These are phyloP conservation scores for Phycomyces nitens DNA, from an alignment of 192 early-diverging fungal species.

Conservation along the genomic window DNA sequence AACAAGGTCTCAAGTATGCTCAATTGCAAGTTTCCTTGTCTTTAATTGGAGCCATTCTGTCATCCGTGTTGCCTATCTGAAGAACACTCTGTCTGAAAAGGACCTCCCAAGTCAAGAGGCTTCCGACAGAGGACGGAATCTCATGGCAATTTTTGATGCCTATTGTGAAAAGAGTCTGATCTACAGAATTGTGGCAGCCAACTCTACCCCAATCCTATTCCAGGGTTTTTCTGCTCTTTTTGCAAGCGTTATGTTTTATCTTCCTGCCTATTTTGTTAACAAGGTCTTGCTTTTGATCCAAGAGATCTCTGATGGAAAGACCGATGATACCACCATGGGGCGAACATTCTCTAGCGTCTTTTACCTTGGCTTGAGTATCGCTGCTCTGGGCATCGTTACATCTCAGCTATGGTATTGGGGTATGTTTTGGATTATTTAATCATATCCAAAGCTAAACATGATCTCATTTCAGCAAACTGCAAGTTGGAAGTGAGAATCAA, in stretches of 20 bases:
- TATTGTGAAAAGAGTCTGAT: not conserved
- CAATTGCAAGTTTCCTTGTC: no score
- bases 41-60: no score
- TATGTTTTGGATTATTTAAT: not conserved
- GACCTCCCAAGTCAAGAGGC: no score
- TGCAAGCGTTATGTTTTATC: constrained; percentile 20
- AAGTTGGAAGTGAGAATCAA: constrained; percentile 31
- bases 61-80: no score
- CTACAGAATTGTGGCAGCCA: not conserved
- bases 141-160: not conserved
- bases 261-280: constrained; percentile 21
- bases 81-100: no score
- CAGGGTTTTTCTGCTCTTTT: not conserved
- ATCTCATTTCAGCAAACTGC: constrained; percentile 6
- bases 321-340: not conserved
- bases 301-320: not conserved
- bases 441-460: not conserved
- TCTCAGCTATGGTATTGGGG: constrained; percentile 26
- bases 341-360: not conserved
- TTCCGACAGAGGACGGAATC: not conserved
- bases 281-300: constrained; percentile 27
- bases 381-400: constrained; percentile 33
- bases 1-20: no score
- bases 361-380: not conserved
- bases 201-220: not conserved